Evolutionary conservation across 1,284 basidiomycete species (phyloP), one percentile per base, ranked within the genome.

Genomic region (Apiotrichum domesticum): DNA sequence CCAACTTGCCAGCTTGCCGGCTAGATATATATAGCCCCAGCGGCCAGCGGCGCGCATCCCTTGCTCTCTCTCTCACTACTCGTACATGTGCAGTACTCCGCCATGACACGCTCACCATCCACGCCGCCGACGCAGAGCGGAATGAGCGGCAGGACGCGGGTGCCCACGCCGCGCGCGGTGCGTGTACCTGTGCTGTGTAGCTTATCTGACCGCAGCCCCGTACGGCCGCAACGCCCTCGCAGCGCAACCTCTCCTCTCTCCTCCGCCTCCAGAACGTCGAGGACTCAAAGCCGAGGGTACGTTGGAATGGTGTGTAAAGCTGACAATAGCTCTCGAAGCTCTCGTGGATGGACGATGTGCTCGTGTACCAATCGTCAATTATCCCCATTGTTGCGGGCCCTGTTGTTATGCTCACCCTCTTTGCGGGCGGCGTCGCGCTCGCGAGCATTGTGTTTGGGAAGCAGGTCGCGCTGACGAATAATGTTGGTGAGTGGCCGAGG

Each of bases 331-430:
- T 65, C 39, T 62, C 66, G 29, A 70, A 91, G 86, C 90, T 91
- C 70, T 89, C 88, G 39, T 94, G 91, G 88, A 78, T 93, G 29
- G 87, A 87, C 9, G 91, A 94, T 73, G 87, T 92, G 34, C 80
- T 92, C 46, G 84, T 89, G 34, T 62, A 90, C 63, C 85, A 68
- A 33, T 65, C 66, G 33, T 65, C 71, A 70, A 56, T 90, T 63
- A 72, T 87, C 51, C 88, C 89, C 2, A 69, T 70, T 21, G 71
- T 79, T 43, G 43, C 77, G 8, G 71, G 73, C 1, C 90, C 90
- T 15, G 88, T 95, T 13, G 69, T 90, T 35, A 90, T 87, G 5
- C 84, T 93, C 45, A 91, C 90, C 0, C 56, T 89, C 11, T 91
- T 88, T 64, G 83, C 91, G 2, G 68, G 69, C 1, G 61, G 63